A percentile compares a stretch with the other conserved stretches of the same genome.
phyloP scores from a whole-genome alignment of 352 stramenopile species.

The Phytophthora hibernalis region DNA sequence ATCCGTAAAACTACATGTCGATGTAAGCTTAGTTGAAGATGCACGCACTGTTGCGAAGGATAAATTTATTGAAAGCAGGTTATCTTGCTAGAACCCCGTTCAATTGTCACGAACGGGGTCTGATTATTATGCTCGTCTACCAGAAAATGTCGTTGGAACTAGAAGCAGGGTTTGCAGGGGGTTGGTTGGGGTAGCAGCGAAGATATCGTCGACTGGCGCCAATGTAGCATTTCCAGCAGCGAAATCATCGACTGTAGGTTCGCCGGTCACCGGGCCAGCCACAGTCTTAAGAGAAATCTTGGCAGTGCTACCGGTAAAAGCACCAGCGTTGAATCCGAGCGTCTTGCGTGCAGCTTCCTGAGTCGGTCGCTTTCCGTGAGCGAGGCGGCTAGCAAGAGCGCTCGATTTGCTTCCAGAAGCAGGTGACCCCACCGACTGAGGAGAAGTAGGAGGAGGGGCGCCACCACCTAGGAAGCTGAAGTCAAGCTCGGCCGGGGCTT shows the following conservation, averaged over 20 bases:
- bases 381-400: slow-evolving; percentile 66
- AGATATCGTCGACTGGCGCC: slow-evolving; percentile 30
- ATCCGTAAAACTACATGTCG: too few species aligned
- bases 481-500: slow-evolving; percentile 24
- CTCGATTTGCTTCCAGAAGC: slow-evolving; percentile 53
- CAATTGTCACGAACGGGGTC: neutral
- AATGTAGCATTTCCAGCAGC: slow-evolving; percentile 37
- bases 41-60: too few species aligned
- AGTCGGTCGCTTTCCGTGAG: slow-evolving; percentile 70
- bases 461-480: slow-evolving; percentile 32
- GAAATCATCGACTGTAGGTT: slow-evolving; percentile 65
- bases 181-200: slow-evolving; percentile 21
- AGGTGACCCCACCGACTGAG: slow-evolving; percentile 17
- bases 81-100: neutral
- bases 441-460: slow-evolving; percentile 12
- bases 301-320: slow-evolving; percentile 44
- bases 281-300: slow-evolving; percentile 78
- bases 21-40: too few species aligned
- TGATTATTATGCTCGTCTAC: slow-evolving; percentile 16
- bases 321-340: slow-evolving; percentile 63
- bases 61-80: slow-evolving; percentile 21
- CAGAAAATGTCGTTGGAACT: slow-evolving; percentile 43
- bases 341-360: slow-evolving; percentile 73
- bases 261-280: slow-evolving; percentile 9
- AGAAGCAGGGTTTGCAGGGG: slow-evolving; percentile 22